These are phyloP conservation scores for Nothomitra cinnamomea DNA, from an alignment of 2,329 filamentous ascomycete species.

Conservation along the genomic window DNA sequence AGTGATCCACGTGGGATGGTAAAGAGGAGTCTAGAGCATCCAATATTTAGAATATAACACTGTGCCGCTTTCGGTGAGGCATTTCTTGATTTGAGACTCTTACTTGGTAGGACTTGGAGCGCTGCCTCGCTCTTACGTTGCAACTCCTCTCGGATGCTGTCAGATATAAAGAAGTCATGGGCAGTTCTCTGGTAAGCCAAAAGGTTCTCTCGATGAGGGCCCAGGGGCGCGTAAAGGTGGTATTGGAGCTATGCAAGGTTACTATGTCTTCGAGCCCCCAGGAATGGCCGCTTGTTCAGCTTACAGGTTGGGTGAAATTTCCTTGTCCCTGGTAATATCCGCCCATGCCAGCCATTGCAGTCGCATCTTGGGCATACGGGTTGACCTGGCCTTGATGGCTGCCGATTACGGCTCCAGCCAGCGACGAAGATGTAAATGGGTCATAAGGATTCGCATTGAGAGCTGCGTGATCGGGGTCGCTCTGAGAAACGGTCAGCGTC, in stretches of 20 bases:
- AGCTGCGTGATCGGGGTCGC: conserved; percentile 2
- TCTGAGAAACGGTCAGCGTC: conserved; percentile 4
- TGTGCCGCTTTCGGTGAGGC: background rate
- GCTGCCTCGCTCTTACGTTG: conserved; percentile 78
- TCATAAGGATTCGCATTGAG: conserved; percentile 33
- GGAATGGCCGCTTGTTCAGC: conserved; percentile 26
- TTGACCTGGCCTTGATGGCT: conserved; percentile 37
- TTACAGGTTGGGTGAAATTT: conserved; percentile 35
- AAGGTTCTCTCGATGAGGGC: conserved; percentile 65
- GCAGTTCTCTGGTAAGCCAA: conserved; percentile 71
- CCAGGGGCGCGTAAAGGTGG: conserved; percentile 80
- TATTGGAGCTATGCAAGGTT: conserved; percentile 51
- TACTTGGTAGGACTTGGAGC: conserved; percentile 67
- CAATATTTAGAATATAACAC: background rate
- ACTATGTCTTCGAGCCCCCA: background rate
- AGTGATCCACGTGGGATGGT: conserved; percentile 63
- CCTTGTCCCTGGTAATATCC: conserved; percentile 47
- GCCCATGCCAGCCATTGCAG: conserved; percentile 36
- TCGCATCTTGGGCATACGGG: conserved; percentile 62
- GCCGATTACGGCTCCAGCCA: conserved; percentile 30
- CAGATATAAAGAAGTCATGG: conserved; percentile 83
- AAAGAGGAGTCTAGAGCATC: conserved; percentile 41
- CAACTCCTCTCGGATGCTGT: conserved; percentile 71
- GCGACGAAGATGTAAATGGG: conserved; percentile 38
- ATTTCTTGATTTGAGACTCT: conserved; percentile 11